Evolutionary conservation across 192 early-diverging fungal genomes (phyloP).

Genomic region (Geosiphon pyriformis): DNA sequence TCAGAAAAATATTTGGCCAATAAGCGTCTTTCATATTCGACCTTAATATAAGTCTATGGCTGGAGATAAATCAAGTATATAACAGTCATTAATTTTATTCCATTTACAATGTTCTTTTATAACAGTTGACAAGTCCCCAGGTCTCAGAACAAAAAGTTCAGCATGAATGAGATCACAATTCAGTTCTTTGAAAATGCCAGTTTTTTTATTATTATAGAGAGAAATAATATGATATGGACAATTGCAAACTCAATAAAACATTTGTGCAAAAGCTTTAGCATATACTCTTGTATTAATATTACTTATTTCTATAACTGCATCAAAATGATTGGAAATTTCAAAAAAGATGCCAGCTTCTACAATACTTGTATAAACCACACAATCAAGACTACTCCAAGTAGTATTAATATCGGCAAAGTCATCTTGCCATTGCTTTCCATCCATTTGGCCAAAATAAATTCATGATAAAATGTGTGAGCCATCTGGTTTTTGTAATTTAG

Average conservation of each 20-base stretch:
- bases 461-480: constrained; percentile 6
- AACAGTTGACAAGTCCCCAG: constrained; percentile 11
- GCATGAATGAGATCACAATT: constrained; percentile 8
- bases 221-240: constrained; percentile 11
- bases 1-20: constrained; percentile 18
- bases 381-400: constrained; percentile 19
- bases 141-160: constrained; percentile 15
- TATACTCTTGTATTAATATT: constrained; percentile 14
- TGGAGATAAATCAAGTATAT: constrained; percentile 4
- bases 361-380: constrained; percentile 20
- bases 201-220: constrained; percentile 19
- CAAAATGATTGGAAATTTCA: constrained; percentile 19
- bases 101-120: constrained; percentile 12
- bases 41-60: constrained; percentile 17
- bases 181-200: constrained; percentile 14
- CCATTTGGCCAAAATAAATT: constrained; percentile 22
- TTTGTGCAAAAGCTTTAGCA: constrained; percentile 16
- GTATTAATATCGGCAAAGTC: constrained; percentile 18
- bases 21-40: constrained; percentile 18
- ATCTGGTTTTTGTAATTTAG: constrained; percentile 13
- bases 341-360: background rate
- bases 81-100: constrained; percentile 21
- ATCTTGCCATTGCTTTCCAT: constrained; percentile 15
- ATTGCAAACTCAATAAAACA: constrained; percentile 2
- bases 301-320: constrained; percentile 16